Percentiles rank a stretch among this genome's conserved stretches.
These are phyloP conservation scores for Kurtzmaniella quercitrusa DNA, from an alignment of 1,139 yeast species.

Conservation along the genomic window DNA sequence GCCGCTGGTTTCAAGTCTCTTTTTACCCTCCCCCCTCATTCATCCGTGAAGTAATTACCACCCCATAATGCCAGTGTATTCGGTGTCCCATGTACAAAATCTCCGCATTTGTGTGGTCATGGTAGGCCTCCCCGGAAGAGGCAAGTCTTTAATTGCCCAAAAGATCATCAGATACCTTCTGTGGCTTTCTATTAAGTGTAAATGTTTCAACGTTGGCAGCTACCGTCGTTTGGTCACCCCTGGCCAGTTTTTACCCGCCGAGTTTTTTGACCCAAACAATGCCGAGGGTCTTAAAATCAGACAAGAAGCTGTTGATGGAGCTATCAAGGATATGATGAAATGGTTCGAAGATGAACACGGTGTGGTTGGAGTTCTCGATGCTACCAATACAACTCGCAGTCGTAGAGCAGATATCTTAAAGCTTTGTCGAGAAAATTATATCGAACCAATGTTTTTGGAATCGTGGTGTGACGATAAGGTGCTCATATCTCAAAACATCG, in stretches of 20 bases:
- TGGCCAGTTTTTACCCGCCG: constrained; percentile 46
- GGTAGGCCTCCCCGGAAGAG: constrained; percentile 72
- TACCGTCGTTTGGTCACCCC: constrained; percentile 62
- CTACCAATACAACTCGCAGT: constrained; percentile 67
- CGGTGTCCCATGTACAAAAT: constrained; percentile 68
- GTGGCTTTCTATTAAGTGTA: constrained; percentile 87
- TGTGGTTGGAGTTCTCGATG: constrained; percentile 89
- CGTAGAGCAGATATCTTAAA: constrained; percentile 66
- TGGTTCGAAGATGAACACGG: constrained; percentile 85
- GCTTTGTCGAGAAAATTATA: constrained; percentile 59
- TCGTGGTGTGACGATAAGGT: constrained; percentile 86
- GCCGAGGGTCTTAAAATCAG: constrained; percentile 60
- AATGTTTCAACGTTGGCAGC: constrained; percentile 85
- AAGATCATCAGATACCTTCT: constrained; percentile 83
- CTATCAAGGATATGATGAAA: constrained; percentile 77
- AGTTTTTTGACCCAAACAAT: constrained; percentile 72
- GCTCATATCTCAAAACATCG: constrained; percentile 70
- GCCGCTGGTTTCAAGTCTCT: constrained; percentile 5
- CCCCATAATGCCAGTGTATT: constrained; percentile 63
- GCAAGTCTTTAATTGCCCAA: constrained; percentile 77
- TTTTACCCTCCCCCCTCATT: background rate
- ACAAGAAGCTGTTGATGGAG: constrained; percentile 64
- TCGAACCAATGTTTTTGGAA: constrained; percentile 90
- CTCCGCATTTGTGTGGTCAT: constrained; percentile 71
- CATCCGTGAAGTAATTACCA: no score